phyloP scores from a whole-genome alignment of 768 basidiomycete genomes.

The Pisolithus tinctorius region DNA sequence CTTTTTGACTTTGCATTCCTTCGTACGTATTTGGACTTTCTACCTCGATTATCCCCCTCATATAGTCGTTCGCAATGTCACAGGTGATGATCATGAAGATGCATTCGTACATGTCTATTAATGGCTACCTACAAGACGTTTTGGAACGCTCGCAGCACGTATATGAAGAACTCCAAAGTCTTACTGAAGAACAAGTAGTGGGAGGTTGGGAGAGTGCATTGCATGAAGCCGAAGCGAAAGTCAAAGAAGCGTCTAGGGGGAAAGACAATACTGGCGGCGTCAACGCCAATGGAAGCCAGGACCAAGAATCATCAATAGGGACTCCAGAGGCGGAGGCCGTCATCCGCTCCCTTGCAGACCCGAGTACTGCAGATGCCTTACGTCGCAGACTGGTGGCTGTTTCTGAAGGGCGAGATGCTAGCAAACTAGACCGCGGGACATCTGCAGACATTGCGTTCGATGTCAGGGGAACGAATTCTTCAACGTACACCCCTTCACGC shows the following conservation, averaged over 20 bases:
- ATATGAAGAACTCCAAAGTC: slow-evolving; percentile 39
- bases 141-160: slow-evolving; percentile 39
- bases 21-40: slow-evolving; percentile 40
- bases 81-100: slow-evolving; percentile 91
- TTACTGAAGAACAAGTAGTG: slow-evolving; percentile 33
- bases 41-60: neutral
- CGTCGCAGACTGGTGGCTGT: slow-evolving; percentile 50
- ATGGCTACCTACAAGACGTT: slow-evolving; percentile 69
- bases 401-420: slow-evolving; percentile 1
- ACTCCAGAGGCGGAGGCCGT: slow-evolving; percentile 45
- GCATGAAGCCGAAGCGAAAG: slow-evolving; percentile 34
- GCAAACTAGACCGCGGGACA: slow-evolving; percentile 1
- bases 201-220: slow-evolving; percentile 69
- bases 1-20: slow-evolving; percentile 78
- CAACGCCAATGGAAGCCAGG: slow-evolving; percentile 20
- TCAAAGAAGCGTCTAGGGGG: slow-evolving; percentile 28
- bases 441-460: slow-evolving; percentile 1
- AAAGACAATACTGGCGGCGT: slow-evolving; percentile 12
- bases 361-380: slow-evolving; percentile 43
- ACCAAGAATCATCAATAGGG: slow-evolving; percentile 22
- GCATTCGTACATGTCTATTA: slow-evolving; percentile 88
- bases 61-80: neutral
- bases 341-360: slow-evolving; percentile 46
- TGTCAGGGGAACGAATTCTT: slow-evolving; percentile 1
- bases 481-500: slow-evolving; percentile 7